phyloP scores from a whole-genome alignment of 2,329 filamentous ascomycete species.

The Gnomoniopsis sp. region DNA sequence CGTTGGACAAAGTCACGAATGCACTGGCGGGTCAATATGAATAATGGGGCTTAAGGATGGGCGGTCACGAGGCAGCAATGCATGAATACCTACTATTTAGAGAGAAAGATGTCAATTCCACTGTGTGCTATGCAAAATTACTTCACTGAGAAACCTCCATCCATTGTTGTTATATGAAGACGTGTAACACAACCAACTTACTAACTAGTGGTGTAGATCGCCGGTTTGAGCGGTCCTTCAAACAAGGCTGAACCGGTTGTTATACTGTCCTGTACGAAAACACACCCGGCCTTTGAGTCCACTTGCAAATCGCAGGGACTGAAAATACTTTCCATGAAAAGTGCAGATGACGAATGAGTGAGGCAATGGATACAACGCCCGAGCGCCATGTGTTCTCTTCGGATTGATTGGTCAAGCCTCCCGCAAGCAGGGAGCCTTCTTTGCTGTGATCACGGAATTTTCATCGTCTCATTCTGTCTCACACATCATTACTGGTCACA shows the following conservation, averaged over 20 bases:
- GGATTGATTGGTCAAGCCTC: too few relatives aligned
- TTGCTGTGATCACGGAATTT: not conserved
- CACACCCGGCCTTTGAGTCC: too few relatives aligned
- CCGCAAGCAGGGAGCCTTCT: not conserved
- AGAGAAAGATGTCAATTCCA: not conserved
- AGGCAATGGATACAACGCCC: not conserved
- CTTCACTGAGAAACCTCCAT: too few relatives aligned
- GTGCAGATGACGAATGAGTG: not conserved
- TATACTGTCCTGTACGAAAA: too few relatives aligned
- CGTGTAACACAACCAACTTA: too few relatives aligned
- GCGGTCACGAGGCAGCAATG: not conserved
- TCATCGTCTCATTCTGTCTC: not conserved
- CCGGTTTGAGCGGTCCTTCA: too few relatives aligned
- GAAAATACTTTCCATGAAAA: not conserved
- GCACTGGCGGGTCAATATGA: slow-evolving; percentile 1
- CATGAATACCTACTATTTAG: not conserved
- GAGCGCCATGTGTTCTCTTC: not conserved
- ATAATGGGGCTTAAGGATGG: not conserved
- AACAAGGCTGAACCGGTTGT: too few relatives aligned
- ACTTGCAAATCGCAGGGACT: too few relatives aligned
- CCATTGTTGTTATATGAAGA: too few relatives aligned
- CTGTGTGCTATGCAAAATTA: too few relatives aligned
- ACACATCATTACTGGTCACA: not conserved
- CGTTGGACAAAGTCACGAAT: slow-evolving; percentile 1
- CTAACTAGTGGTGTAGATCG: too few relatives aligned